Base-by-base conservation (phyloP, 2,329 filamentous ascomycete genomes). In the Neophaeococcomyces aloes region DNA sequence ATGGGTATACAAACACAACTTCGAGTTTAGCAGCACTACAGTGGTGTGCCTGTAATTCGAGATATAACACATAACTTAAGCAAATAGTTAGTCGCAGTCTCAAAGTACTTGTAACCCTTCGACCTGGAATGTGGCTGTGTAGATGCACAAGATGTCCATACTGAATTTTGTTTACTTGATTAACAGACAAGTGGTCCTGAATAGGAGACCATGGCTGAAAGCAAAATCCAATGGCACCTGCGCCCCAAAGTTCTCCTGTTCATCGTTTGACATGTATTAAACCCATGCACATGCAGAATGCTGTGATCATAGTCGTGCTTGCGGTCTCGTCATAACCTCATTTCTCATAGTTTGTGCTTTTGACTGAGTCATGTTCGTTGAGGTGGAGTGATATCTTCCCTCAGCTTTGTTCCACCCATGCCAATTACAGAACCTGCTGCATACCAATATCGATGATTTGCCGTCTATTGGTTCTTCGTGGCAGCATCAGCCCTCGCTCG, bases 401-500 rank as follows among this genome's bases (percentile, higher is more conserved):
- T 6, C 23, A 36, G 35, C 18, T 13, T 27, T 7, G 35, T 27
- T 38, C 14, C 17, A 25, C 10, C 11, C 21, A 7, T 41, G 5
- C 5, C 23, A 13, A 29, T 17, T 39, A 17, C 10, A 30, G 8
- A 15, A 7, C 37, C 21, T 39, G 25, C n/a, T 29, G 37, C 25
- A 6, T 6, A 13, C 6, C 14, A 27, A 8, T 33, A 21, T 7
- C 17, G 11, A 2, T 33, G 19, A 14, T 6, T 18, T 14, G 33
- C 18, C 13, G 15, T 23, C 23, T 56, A 85, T 70, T 82, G 76
- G 55, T 75, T 56, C 64, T 68, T 67, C 56, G 65, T 64, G 58
- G 76, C 74, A 60, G 82, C 76, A 60, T 89, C 86, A 65, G 81
- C 86, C 76, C 91, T 86, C 59, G 85, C 82, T 57, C 86, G 86